phyloP scores from a whole-genome alignment of 1,284 basidiomycete species.

The Porodaedalea pini region DNA sequence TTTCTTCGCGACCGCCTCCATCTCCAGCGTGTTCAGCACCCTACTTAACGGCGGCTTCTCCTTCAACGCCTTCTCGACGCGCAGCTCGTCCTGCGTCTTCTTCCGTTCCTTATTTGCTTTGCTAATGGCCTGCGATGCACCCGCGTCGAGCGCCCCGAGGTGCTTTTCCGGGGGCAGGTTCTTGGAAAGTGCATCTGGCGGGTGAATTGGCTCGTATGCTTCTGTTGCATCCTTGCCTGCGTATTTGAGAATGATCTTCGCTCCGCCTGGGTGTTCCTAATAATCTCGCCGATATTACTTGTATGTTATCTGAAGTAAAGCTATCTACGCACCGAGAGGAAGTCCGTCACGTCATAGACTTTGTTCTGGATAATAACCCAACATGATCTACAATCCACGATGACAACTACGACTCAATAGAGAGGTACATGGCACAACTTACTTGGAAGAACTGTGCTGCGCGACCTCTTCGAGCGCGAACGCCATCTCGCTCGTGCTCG shows the following conservation, averaged over 20 bases:
- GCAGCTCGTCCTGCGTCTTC: slow-evolving; percentile 67
- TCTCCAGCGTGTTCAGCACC: slow-evolving; percentile 72
- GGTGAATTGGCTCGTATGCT: slow-evolving; percentile 72
- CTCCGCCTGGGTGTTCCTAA: slow-evolving; percentile 81
- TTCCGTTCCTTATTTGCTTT: slow-evolving; percentile 38
- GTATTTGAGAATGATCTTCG: slow-evolving; percentile 73
- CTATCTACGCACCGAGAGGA: too few species aligned
- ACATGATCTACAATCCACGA: too few species aligned
- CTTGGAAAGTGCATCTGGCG: slow-evolving; percentile 66
- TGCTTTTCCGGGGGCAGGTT: slow-evolving; percentile 64
- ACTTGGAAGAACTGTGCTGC: too few species aligned
- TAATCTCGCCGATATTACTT: neutral
- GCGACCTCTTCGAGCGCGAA: too few species aligned
- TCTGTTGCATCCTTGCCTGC: slow-evolving; percentile 76
- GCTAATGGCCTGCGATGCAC: slow-evolving; percentile 44
- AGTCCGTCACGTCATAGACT: too few species aligned
- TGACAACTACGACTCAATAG: too few species aligned
- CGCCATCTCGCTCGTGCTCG: too few species aligned
- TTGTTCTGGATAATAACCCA: too few species aligned
- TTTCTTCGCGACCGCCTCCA: slow-evolving; percentile 67
- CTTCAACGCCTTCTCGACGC: slow-evolving; percentile 60
- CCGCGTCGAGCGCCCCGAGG: slow-evolving; percentile 62
- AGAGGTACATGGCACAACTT: too few species aligned
- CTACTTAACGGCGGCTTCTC: slow-evolving; percentile 60
- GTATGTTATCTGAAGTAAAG: too few species aligned